Evolutionary conservation across 2,329 filamentous ascomycete genomes (phyloP), one percentile per base, ranked within the genome.

Genomic region (Beauveria rudraprayagi): DNA sequence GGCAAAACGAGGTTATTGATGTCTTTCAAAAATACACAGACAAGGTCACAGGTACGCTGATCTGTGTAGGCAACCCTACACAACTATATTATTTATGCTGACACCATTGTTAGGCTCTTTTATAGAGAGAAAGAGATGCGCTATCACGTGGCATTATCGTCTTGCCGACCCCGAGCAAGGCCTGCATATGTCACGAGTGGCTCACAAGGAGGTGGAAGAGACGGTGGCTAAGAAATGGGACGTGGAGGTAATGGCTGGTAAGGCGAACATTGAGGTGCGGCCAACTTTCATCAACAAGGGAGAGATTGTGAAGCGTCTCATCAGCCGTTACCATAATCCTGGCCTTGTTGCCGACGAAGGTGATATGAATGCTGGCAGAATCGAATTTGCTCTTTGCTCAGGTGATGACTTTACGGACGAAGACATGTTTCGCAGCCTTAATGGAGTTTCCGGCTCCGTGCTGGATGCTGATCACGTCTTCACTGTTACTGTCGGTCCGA

Each of bases 331-430:
- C 73, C 86, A 80, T 67, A 75, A 75, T 61, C 77, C 70, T 3
- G 75, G 78, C 7, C 77, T 75, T 1, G 73, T 74, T 1, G 79
- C 79, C 4, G 76, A 74, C 2, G 75, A 76, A 2, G 78, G 77
- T 3, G 78, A 75, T 54, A 68, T 68, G 5, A 69, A 70, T 28
- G 68, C 71, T 5, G 75, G 85, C 56, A 82, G 83, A 58, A 83
- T 92, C 0, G 91, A 93, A 67, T 97, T 97, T 70, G 86, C 95
- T 11, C 80, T 97, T 56, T 99, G 94, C 74, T 78, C 92, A 63
- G 94, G 94, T 47, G 94, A 99, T 73, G 94, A 99, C 70, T 95
- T 94, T 67, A 99, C 94, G 6, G 94, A 99, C 71, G 94, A 99
- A 81, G 93, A 96, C 87, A 87, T 87, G 85, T 97, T 97, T 84